Conservation (phyloP, 495 filamentous ascomycete genomes). For the Rhizodiscina lignyota region DNA sequence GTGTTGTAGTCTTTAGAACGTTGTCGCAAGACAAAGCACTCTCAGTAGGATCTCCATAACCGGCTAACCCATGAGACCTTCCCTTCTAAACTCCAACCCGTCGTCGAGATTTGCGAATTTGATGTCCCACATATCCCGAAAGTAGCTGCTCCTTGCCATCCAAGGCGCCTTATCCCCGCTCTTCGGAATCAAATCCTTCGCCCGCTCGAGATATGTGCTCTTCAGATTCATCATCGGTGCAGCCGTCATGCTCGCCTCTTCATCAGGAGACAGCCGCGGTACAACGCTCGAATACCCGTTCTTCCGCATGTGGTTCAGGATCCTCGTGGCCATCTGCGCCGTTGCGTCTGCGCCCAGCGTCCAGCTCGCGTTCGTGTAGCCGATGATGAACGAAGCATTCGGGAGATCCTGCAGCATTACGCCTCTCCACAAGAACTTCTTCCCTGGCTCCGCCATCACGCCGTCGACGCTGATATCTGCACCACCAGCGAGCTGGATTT, state of each 20-base stretch:
- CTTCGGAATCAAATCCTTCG: slow-evolving; percentile 24
- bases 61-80: no score
- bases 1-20: no score
- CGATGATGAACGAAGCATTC: slow-evolving; percentile 37
- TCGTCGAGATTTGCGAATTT: slow-evolving; percentile 29
- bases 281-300: slow-evolving; percentile 20
- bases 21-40: no score
- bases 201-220: slow-evolving; percentile 33
- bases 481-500: slow-evolving; percentile 35
- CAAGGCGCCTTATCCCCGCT: slow-evolving; percentile 34
- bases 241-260: slow-evolving; percentile 17
- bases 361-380: slow-evolving; percentile 43
- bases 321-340: slow-evolving; percentile 27
- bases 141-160: slow-evolving; percentile 36
- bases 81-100: slow-evolving; percentile 20
- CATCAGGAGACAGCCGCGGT: slow-evolving; percentile 11
- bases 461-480: slow-evolving; percentile 37
- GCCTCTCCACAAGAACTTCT: slow-evolving; percentile 39
- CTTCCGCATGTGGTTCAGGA: slow-evolving; percentile 26
- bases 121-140: slow-evolving; percentile 33
- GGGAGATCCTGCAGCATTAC: slow-evolving; percentile 44
- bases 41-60: no score
- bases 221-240: slow-evolving; percentile 27
- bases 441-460: slow-evolving; percentile 25
- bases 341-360: slow-evolving; percentile 41